These are phyloP conservation scores for Gnomoniopsis smithogilvyi DNA, from an alignment of 2,329 filamentous ascomycete genomes.

Conservation along the genomic window DNA sequence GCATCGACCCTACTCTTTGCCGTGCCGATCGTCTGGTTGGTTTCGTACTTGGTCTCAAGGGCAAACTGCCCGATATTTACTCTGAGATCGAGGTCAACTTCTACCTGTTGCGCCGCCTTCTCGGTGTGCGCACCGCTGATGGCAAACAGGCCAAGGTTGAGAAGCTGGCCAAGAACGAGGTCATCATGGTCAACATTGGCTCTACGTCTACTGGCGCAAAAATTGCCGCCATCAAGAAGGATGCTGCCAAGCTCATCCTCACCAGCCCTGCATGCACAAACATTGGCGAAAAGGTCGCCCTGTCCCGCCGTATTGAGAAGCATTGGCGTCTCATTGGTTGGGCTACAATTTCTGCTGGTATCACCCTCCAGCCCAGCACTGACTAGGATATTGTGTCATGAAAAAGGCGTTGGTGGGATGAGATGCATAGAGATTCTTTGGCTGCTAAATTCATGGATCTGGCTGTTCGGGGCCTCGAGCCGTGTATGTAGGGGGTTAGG, in stretches of 20 bases:
- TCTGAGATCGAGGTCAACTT: slow-evolving; percentile 99
- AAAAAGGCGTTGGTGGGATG: neutral
- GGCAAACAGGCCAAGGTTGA: slow-evolving; percentile 99
- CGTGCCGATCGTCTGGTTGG: slow-evolving; percentile 98
- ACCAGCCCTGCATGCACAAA: slow-evolving; percentile 96
- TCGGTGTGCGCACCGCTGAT: slow-evolving; percentile 96
- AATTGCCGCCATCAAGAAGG: slow-evolving; percentile 94
- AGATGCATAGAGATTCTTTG: neutral
- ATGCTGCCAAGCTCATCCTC: slow-evolving; percentile 91
- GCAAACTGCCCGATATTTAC: slow-evolving; percentile 93
- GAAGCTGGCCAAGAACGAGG: slow-evolving; percentile 97
- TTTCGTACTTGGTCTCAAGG: slow-evolving; percentile 94
- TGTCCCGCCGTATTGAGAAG: slow-evolving; percentile 97
- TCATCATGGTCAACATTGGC: slow-evolving; percentile 99
- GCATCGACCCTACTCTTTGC: slow-evolving; percentile 96
- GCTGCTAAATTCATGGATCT: neutral
- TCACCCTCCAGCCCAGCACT: slow-evolving; percentile 27
- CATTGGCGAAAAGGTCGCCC: slow-evolving; percentile 95
- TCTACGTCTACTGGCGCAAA: slow-evolving; percentile 97
- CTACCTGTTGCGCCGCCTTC: slow-evolving; percentile 88
- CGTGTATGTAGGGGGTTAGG: slow-evolving; percentile 3
- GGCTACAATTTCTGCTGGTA: slow-evolving; percentile 68
- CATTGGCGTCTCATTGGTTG: slow-evolving; percentile 96
- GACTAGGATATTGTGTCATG: neutral
- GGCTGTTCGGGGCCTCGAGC: neutral